phyloP scores from a whole-genome alignment of 768 basidiomycete species.

The Trametes gibbosa region DNA sequence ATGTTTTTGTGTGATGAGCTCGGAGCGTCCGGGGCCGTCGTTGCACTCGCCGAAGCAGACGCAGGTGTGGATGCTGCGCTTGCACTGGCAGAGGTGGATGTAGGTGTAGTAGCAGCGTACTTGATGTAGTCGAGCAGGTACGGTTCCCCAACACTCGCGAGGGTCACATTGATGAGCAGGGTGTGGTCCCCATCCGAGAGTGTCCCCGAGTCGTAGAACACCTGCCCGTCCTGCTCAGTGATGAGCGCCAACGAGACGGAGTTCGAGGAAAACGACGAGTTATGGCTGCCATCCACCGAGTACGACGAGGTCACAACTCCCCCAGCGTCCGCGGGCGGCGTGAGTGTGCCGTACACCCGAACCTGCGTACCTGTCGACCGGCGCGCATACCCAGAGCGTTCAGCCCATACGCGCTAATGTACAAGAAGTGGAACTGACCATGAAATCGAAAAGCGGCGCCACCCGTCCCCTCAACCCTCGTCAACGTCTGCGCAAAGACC shows the following conservation, averaged over 20 bases:
- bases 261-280: slow-evolving; percentile 13
- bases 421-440: slow-evolving; percentile 1
- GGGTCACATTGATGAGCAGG: slow-evolving; percentile 20
- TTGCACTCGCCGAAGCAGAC: neutral
- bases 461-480: slow-evolving; percentile 2
- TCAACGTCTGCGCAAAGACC: slow-evolving; percentile 15
- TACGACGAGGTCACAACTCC: slow-evolving; percentile 15
- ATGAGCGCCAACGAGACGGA: slow-evolving; percentile 3
- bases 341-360: slow-evolving; percentile 20
- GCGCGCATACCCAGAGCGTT: neutral
- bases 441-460: slow-evolving; percentile 10
- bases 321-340: neutral
- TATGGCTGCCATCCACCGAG: slow-evolving; percentile 3
- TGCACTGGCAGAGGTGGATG: neutral
- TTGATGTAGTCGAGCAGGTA: slow-evolving; percentile 23
- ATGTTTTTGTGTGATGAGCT: slow-evolving; percentile 8
- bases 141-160: slow-evolving; percentile 14
- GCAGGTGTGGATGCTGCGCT: neutral
- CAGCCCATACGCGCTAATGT: neutral
- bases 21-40: neutral
- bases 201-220: slow-evolving; percentile 20
- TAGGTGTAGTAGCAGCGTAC: slow-evolving; percentile 9
- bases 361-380: slow-evolving; percentile 17
- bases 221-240: slow-evolving; percentile 15
- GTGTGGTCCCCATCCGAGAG: slow-evolving; percentile 11